A percentile compares a stretch with the other conserved stretches of the same genome.
Conservation (phyloP, 2,329 filamentous ascomycete species). For the Ophiostoma tasmaniense region DNA sequence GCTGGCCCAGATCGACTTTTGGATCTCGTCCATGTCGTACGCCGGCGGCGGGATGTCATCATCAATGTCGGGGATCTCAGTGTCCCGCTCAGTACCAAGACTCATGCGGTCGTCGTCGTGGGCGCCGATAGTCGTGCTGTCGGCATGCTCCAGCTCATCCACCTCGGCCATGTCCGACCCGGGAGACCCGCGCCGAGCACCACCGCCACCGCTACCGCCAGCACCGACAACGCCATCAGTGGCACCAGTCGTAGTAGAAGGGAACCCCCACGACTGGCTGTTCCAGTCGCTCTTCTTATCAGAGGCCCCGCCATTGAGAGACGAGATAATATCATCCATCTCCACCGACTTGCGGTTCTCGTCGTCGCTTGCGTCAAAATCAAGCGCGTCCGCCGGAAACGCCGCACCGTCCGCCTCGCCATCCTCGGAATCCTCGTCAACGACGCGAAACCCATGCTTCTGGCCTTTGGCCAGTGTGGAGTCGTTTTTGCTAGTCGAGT, state of each 20-base stretch:
- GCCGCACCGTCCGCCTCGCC: conserved; percentile 5
- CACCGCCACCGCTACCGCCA: conserved; percentile 6
- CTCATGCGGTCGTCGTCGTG: conserved; percentile 15
- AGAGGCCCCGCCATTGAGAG: conserved; percentile 24
- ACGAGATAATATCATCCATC: conserved; percentile 31
- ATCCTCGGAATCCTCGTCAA: conserved; percentile 5
- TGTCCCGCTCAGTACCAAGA: conserved; percentile 5
- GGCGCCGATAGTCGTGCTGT: not conserved
- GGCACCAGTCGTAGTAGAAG: not conserved
- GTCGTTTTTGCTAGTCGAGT: conserved; percentile 20
- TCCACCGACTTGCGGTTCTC: conserved; percentile 38
- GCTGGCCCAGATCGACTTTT: conserved; percentile 30
- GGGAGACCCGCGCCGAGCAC: conserved; percentile 12
- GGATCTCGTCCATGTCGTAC: conserved; percentile 27
- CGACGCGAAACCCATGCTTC: not conserved
- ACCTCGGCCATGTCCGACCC: conserved; percentile 16
- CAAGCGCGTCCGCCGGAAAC: conserved; percentile 9
- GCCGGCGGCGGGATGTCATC: conserved; percentile 19
- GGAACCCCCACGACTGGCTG: conserved; percentile 39
- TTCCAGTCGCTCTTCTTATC: conserved; percentile 18
- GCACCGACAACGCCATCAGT: not conserved
- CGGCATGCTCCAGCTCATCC: conserved; percentile 14
- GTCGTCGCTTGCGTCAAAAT: conserved; percentile 20
- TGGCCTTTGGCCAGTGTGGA: not conserved
- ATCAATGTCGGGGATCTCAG: conserved; percentile 15